Conservation (phyloP, 257 asterid species). For the Solanum neorickii region DNA sequence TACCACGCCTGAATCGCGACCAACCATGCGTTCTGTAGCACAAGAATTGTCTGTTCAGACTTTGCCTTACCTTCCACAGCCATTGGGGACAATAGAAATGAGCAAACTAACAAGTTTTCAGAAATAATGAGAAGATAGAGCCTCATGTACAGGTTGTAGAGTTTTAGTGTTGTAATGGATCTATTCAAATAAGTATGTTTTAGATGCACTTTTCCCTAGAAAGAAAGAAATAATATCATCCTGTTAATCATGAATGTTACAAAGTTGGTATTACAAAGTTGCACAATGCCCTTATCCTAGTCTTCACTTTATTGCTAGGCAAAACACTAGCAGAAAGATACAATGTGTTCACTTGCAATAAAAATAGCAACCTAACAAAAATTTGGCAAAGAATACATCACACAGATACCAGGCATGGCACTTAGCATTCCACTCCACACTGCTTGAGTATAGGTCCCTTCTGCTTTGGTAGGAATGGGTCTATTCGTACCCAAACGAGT, state of each 20-base stretch:
- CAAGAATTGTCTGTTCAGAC: slow-evolving; percentile 58
- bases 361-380: slow-evolving; percentile 12
- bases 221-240: neutral
- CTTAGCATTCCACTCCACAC: slow-evolving; percentile 75
- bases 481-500: slow-evolving; percentile 80
- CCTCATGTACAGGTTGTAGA: neutral
- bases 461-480: slow-evolving; percentile 84
- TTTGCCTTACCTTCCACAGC: slow-evolving; percentile 41
- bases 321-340: slow-evolving; percentile 1
- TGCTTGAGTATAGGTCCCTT: slow-evolving; percentile 76
- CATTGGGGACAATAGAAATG: slow-evolving; percentile 30
- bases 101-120: slow-evolving; percentile 28
- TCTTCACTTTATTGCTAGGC: neutral
- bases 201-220: neutral
- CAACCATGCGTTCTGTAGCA: slow-evolving; percentile 72
- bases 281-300: neutral
- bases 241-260: neutral
- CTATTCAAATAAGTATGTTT: neutral
- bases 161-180: neutral
- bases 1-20: slow-evolving; percentile 51
- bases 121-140: slow-evolving; percentile 5
- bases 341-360: slow-evolving; percentile 3
- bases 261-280: neutral
- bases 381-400: slow-evolving; percentile 8
- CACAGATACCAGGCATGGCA: neutral